phyloP scores from a whole-genome alignment of 176 grass and related monocot genomes.

The Aechmea fasciata region DNA sequence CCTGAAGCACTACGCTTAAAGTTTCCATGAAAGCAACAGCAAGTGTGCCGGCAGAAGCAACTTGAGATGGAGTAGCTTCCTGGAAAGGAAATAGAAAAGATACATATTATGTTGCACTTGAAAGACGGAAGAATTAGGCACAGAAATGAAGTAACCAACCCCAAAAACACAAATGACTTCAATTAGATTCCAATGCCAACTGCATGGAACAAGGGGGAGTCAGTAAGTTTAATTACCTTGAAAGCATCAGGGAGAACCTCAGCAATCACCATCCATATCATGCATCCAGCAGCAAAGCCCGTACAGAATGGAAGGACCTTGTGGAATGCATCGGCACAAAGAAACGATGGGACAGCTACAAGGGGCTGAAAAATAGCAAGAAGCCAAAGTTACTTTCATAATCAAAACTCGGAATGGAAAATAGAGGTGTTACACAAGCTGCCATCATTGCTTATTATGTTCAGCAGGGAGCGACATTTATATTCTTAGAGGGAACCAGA shows the following conservation, averaged over 20 bases:
- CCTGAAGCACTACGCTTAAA: slow-evolving; percentile 64
- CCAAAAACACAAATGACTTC: background rate
- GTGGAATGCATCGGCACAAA: slow-evolving; percentile 86
- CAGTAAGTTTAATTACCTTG: slow-evolving; percentile 44
- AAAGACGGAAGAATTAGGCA: background rate
- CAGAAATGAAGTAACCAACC: background rate
- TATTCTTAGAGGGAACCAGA: background rate
- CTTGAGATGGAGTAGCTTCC: slow-evolving; percentile 89
- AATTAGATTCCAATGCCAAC: background rate
- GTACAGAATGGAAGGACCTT: slow-evolving; percentile 95
- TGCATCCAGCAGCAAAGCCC: slow-evolving; percentile 95
- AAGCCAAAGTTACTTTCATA: background rate
- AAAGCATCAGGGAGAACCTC: slow-evolving; percentile 99
- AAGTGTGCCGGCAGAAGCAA: slow-evolving; percentile 90
- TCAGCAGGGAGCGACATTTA: background rate
- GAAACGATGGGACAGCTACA: slow-evolving; percentile 89
- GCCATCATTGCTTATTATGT: no score
- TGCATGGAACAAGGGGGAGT: background rate
- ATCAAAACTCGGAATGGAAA: background rate
- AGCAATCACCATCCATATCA: slow-evolving; percentile 99
- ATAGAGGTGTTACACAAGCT: background rate
- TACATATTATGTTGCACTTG: slow-evolving; percentile 13
- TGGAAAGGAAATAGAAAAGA: slow-evolving; percentile 30
- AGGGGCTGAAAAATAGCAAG: slow-evolving; percentile 53
- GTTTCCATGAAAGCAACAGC: slow-evolving; percentile 99